These are phyloP conservation scores for Nakazawaea pomicola DNA, from an alignment of 805 yeast species.

Conservation along the genomic window DNA sequence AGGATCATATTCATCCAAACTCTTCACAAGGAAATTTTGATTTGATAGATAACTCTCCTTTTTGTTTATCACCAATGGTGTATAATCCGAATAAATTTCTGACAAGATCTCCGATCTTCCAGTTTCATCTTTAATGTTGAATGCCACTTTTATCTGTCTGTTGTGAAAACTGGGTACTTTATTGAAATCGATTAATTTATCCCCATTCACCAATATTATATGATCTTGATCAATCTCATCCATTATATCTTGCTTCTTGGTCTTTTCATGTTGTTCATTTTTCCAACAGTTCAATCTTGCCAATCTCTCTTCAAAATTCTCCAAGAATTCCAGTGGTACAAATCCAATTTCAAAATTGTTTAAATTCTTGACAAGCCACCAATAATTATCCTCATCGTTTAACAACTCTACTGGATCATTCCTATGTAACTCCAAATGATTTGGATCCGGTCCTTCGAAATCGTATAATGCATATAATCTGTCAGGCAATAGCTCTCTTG, in stretches of 20 bases:
- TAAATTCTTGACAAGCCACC: constrained; percentile 81
- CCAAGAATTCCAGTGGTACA: constrained; percentile 94
- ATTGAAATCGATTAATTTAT: constrained; percentile 11
- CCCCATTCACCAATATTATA: constrained; percentile 10
- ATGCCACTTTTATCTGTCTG: constrained; percentile 25
- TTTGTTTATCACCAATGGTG: constrained; percentile 21
- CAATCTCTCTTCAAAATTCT: constrained; percentile 83
- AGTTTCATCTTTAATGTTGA: constrained; percentile 29
- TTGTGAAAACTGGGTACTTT: constrained; percentile 3
- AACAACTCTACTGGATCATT: constrained; percentile 80
- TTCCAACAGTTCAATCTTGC: constrained; percentile 92
- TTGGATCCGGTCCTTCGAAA: constrained; percentile 88
- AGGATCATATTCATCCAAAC: constrained; percentile 27
- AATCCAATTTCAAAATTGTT: constrained; percentile 71
- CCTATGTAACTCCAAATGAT: constrained; percentile 74
- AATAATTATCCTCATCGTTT: constrained; percentile 88
- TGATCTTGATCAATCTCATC: neutral
- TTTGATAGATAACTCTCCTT: constrained; percentile 14
- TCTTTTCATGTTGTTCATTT: constrained; percentile 65
- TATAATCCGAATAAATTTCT: constrained; percentile 31
- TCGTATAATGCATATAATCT: constrained; percentile 83
- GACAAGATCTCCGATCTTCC: constrained; percentile 35
- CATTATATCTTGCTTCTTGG: constrained; percentile 14
- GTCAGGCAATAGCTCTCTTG: constrained; percentile 75
- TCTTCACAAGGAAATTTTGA: constrained; percentile 26